Evolutionary conservation across 1,284 basidiomycete genomes (phyloP).

Genomic region (Fomitopsis schrenkii): DNA sequence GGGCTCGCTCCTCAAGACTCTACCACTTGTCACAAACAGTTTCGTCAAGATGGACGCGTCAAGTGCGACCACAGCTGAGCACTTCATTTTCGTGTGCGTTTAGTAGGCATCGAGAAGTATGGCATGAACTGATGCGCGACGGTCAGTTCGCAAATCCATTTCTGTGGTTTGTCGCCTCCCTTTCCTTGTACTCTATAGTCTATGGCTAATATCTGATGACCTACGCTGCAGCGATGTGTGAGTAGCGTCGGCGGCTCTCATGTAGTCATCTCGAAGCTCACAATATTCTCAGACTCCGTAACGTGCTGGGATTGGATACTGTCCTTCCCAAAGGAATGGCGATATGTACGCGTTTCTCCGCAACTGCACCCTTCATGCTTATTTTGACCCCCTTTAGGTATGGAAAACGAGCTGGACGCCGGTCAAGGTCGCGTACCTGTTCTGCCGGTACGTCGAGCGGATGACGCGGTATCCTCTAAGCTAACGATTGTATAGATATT

Average conservation of each 20-base stretch:
- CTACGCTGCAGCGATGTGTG: slow-evolving; percentile 65
- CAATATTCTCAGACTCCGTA: slow-evolving; percentile 54
- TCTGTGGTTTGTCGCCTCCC: slow-evolving; percentile 61
- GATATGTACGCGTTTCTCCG: slow-evolving; percentile 47
- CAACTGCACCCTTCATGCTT: slow-evolving; percentile 4
- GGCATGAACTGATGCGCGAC: slow-evolving; percentile 7
- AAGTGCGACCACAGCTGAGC: slow-evolving; percentile 36
- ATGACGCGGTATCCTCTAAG: slow-evolving; percentile 7
- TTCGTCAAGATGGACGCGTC: slow-evolving; percentile 31
- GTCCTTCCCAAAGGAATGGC: slow-evolving; percentile 68
- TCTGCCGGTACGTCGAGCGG: slow-evolving; percentile 57
- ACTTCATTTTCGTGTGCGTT: slow-evolving; percentile 50
- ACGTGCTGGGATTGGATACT: slow-evolving; percentile 81
- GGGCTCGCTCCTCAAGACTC: neutral
- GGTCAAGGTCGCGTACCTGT: slow-evolving; percentile 73
- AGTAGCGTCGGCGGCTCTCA: slow-evolving; percentile 20
- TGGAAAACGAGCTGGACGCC: slow-evolving; percentile 81
- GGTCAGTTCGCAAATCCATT: slow-evolving; percentile 68
- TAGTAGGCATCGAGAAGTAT: slow-evolving; percentile 10
- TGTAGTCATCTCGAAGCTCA: slow-evolving; percentile 19
- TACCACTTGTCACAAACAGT: neutral
- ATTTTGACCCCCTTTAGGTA: slow-evolving; percentile 39
- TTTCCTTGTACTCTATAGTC: slow-evolving; percentile 8
- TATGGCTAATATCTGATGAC: slow-evolving; percentile 6
- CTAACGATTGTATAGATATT: slow-evolving; percentile 46